Evolutionary conservation across 129 eudicot species (phyloP), one percentile per base, ranked within the genome.

Genomic region (carrot (Daucus carota)): DNA sequence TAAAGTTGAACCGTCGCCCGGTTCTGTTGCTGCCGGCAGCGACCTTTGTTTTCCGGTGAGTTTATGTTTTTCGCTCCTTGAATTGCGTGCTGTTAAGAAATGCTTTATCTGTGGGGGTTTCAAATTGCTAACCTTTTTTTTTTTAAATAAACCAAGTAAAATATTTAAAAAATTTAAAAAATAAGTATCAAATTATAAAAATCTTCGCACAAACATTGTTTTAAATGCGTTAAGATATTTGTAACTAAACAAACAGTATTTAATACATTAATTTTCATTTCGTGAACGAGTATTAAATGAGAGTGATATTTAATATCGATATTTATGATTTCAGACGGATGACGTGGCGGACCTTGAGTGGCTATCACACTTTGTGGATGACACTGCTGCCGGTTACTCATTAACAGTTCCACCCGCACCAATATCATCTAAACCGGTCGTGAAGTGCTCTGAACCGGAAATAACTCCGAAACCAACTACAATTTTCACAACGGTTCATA

Each of bases 341-440:
- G 90, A 88, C 85, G 81, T 89, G 78, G 96, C 87, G 73, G 90
- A 84, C 76, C 82, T 90, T 46, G 91, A 90, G 78, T 90, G 96
- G 96, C 65, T 86, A 36, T 90, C 96, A 32, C 85, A 90, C 60
- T 88, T 90, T 74, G 93, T 90, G 77, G 92, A 88, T 26, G 96
- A 90, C 73, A 84, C 91, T 60, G 81, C 85, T 72, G 43, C 89
- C 70, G 88, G 85, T 5, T 87, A 89, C 71, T 84, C 84, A 0
- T 62, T 77, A 44, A 80, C 81, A n/a, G 76, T 68, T 50, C 76
- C 82, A 0, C 79, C 84, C 76, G 86, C 79, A 6, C 89, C 89
- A 48, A 44, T 76, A 13, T 75, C 80, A 20, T 81, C 78, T 8
- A 63, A 63, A 41, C 75, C 78, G 66, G 3, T 14, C 18, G 11